Conservation (phyloP, 768 basidiomycete species). For the Pisolithus sp. region DNA sequence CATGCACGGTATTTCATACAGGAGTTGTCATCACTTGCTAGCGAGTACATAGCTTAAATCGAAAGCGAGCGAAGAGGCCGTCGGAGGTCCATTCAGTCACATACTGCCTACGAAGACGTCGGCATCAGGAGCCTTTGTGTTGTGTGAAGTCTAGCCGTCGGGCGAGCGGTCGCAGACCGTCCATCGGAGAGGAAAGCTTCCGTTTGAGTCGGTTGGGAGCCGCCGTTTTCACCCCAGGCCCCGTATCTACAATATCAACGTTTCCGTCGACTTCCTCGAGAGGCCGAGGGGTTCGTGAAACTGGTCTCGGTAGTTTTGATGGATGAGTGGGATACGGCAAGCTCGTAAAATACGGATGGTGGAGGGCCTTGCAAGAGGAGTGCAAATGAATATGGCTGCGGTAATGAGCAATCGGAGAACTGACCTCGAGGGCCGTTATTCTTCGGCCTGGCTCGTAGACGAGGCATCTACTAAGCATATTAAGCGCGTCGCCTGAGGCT, state of each 20-base stretch:
- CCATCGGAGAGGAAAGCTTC: conserved; percentile 53
- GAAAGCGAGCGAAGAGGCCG: conserved; percentile 14
- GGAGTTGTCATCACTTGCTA: not conserved
- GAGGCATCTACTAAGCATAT: conserved; percentile 73
- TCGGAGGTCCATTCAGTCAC: conserved; percentile 7
- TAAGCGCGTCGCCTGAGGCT: conserved; percentile 78
- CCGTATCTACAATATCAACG: conserved; percentile 44
- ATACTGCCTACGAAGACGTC: conserved; percentile 11
- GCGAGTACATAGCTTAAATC: conserved; percentile 2
- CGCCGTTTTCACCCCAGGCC: conserved; percentile 46
- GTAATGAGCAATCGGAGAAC: conserved; percentile 15
- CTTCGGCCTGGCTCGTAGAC: conserved; percentile 82
- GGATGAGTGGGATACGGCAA: conserved; percentile 86
- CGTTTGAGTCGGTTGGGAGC: conserved; percentile 59
- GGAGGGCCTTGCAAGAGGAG: conserved; percentile 54
- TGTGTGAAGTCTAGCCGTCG: conserved; percentile 69
- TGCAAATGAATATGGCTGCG: not conserved
- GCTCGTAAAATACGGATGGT: conserved; percentile 83
- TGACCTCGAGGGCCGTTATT: conserved; percentile 71
- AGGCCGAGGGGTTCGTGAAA: conserved; percentile 43
- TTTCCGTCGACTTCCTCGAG: conserved; percentile 78
- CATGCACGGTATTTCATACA: conserved; percentile 4
- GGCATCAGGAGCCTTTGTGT: conserved; percentile 9
- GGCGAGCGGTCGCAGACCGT: conserved; percentile 54
- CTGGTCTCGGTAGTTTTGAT: conserved; percentile 77